Conservation (phyloP, 768 basidiomycete genomes). For the Punctularia strigosozonata region DNA sequence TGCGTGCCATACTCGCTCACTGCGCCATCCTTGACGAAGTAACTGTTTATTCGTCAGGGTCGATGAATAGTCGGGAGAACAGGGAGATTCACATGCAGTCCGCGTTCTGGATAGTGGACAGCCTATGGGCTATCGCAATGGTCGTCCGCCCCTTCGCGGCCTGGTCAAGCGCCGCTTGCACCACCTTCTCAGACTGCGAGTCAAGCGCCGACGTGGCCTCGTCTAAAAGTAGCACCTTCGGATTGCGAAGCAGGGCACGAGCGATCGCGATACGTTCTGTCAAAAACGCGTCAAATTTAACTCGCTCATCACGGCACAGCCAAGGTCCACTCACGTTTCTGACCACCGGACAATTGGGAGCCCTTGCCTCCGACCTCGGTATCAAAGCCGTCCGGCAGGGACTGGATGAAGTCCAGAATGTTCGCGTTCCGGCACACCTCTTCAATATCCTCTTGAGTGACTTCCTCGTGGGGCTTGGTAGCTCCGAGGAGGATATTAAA, state of each 20-base stretch:
- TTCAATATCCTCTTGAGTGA: conserved; percentile 82
- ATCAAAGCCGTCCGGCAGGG: conserved; percentile 80
- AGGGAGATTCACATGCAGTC: conserved; percentile 60
- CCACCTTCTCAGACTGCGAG: conserved; percentile 86
- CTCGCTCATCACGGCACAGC: not conserved
- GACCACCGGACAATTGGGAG: conserved; percentile 80
- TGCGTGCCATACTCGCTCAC: conserved; percentile 85
- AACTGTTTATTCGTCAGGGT: conserved; percentile 31
- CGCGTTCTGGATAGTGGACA: conserved; percentile 89
- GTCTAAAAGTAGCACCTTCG: conserved; percentile 78
- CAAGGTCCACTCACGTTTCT: conserved; percentile 57
- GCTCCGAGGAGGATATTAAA: conserved; percentile 90
- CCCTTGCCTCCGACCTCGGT: conserved; percentile 89
- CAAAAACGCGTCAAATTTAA: not conserved
- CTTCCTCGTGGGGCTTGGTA: conserved; percentile 60
- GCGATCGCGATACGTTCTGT: conserved; percentile 73
- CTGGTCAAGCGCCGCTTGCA: conserved; percentile 87
- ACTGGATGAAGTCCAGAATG: conserved; percentile 80
- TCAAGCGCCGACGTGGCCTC: conserved; percentile 90
- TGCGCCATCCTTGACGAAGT: conserved; percentile 80
- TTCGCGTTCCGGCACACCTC: conserved; percentile 80
- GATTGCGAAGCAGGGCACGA: conserved; percentile 82
- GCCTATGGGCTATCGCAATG: conserved; percentile 88
- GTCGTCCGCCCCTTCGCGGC: conserved; percentile 91
- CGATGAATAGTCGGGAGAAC: conserved; percentile 3